These are phyloP conservation scores for Acer yangbiense DNA, from an alignment of 345 rosid species.

Conservation along the genomic window DNA sequence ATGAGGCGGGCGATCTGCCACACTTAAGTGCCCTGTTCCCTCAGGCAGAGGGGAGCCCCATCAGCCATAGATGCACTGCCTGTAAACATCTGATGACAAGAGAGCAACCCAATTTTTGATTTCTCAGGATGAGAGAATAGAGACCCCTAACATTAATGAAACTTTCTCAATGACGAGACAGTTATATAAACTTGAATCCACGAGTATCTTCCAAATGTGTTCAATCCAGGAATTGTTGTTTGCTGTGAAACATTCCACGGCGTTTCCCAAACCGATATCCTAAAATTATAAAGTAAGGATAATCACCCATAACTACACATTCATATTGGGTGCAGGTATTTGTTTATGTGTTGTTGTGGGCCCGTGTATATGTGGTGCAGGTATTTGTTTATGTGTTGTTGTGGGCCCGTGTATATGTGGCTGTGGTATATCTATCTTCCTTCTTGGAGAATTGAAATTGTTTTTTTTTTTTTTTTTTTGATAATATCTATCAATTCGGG, in stretches of 20 bases:
- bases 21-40: conserved; percentile 4
- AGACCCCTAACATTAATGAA: neutral
- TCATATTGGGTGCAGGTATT: no score
- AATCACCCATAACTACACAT: no score
- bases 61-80: neutral
- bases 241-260: neutral
- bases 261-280: no score
- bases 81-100: neutral
- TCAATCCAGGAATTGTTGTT: neutral
- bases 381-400: no score
- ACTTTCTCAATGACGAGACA: neutral
- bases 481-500: no score
- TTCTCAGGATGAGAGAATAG: neutral
- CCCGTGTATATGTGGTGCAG: no score
- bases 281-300: no score
- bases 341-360: no score
- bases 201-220: neutral
- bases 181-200: neutral
- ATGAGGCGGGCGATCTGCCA: neutral
- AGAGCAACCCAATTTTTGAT: neutral
- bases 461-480: no score
- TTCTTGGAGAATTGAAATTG: no score
- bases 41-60: conserved; percentile 17
- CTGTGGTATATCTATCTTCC: no score
- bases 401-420: no score